Evolutionary conservation across 805 yeast species (phyloP).

Genomic region (Jamesozyma rosinii): DNA sequence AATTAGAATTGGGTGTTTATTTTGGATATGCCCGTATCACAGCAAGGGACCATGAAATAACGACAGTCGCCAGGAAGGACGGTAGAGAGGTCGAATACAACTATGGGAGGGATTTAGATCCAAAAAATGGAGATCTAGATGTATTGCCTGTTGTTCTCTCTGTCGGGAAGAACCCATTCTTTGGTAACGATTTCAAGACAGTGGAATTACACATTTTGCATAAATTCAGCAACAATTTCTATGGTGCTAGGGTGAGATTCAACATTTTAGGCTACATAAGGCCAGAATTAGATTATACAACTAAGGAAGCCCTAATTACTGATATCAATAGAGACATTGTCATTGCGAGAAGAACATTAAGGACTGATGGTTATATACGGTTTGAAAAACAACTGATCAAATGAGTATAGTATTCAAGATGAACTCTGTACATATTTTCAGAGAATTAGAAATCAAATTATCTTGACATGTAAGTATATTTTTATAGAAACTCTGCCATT

Average conservation of each 20-base stretch:
- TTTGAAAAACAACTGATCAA: constrained; percentile 4
- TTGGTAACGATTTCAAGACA: constrained; percentile 65
- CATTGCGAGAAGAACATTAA: constrained; percentile 37
- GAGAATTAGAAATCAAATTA: not conserved
- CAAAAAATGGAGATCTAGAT: constrained; percentile 32
- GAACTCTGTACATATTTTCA: not conserved
- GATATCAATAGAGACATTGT: constrained; percentile 77
- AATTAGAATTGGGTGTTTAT: constrained; percentile 71
- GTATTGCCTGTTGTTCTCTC: constrained; percentile 86
- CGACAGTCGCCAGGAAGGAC: constrained; percentile 29
- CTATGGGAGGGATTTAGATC: constrained; percentile 44
- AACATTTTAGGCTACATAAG: constrained; percentile 80
- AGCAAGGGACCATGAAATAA: constrained; percentile 10
- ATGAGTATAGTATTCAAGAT: not conserved
- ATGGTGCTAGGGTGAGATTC: constrained; percentile 69
- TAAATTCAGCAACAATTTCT: constrained; percentile 56
- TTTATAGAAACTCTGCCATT: not conserved
- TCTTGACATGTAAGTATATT: not conserved
- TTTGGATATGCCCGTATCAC: constrained; percentile 61
- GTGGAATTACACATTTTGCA: constrained; percentile 85
- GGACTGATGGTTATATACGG: constrained; percentile 4
- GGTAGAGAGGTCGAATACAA: constrained; percentile 44
- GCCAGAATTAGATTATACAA: constrained; percentile 80
- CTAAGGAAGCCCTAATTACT: constrained; percentile 71
- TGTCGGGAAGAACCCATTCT: constrained; percentile 92